Evolutionary conservation across 2,329 filamentous ascomycete species (phyloP).

Genomic region (Claviceps monticola): DNA sequence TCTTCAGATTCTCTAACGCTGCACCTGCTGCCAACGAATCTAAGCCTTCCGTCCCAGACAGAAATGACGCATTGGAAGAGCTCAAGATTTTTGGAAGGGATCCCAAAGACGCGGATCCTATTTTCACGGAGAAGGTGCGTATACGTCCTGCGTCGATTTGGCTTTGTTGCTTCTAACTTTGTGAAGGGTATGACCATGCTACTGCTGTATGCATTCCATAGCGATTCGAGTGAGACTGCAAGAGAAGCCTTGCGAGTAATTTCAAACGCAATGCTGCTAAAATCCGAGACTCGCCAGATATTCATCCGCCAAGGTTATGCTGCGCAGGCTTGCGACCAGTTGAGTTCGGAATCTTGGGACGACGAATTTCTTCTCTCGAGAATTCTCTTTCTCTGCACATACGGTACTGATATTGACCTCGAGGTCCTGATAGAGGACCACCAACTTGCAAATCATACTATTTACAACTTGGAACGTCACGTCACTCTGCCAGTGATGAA

Average conservation of each 20-base stretch:
- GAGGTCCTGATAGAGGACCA: conserved; percentile 31
- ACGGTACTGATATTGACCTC: conserved; percentile 34
- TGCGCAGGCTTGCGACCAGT: conserved; percentile 51
- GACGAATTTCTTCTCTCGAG: conserved; percentile 64
- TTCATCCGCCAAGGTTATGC: conserved; percentile 34
- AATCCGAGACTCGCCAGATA: conserved; percentile 28
- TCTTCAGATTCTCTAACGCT: neutral
- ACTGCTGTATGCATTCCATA: conserved; percentile 58
- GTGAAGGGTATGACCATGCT: conserved; percentile 61
- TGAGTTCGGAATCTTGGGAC: conserved; percentile 62
- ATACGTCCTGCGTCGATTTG: neutral
- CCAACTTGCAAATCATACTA: conserved; percentile 42
- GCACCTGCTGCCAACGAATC: neutral
- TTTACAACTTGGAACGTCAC: conserved; percentile 58
- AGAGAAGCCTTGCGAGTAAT: conserved; percentile 70
- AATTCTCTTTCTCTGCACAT: conserved; percentile 30
- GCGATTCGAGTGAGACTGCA: conserved; percentile 45
- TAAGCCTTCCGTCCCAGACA: conserved; percentile 32
- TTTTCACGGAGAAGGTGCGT: conserved; percentile 65
- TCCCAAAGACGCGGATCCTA: conserved; percentile 58
- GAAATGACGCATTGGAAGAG: conserved; percentile 46
- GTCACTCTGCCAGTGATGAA: conserved; percentile 28
- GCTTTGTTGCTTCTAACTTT: conserved; percentile 2
- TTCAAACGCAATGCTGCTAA: conserved; percentile 57
- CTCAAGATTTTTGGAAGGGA: conserved; percentile 57